Evolutionary conservation across 208 protist species (phyloP).

Genomic region (Herpetomonas samuelpessoai): DNA sequence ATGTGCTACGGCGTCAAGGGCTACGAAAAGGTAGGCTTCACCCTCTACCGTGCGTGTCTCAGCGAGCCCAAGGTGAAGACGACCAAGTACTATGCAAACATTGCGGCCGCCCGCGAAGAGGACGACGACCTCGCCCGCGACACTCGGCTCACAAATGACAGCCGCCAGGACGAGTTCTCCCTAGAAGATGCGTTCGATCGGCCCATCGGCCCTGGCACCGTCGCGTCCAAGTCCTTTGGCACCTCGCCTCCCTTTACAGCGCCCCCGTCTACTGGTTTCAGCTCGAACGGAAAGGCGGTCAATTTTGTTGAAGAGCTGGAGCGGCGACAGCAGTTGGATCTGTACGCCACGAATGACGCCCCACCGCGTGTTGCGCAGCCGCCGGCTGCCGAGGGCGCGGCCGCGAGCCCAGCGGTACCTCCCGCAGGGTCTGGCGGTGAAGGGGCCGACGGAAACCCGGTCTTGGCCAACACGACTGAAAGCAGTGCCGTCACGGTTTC

Average conservation of each 20-base stretch:
- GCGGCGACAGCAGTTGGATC: not conserved
- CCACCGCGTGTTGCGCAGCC: not conserved
- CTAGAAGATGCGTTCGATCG: conserved; percentile 13
- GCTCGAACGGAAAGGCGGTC: no score
- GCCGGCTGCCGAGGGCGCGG: no score
- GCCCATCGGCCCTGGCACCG: conserved; percentile 5
- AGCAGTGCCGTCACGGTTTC: not conserved
- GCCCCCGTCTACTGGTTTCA: no score
- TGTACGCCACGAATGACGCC: conserved; percentile 1
- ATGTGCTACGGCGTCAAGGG: conserved; percentile 48
- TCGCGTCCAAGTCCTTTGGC: no score
- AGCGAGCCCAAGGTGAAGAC: conserved; percentile 77
- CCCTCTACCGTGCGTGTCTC: conserved; percentile 82
- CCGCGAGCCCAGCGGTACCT: no score
- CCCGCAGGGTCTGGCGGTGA: no score
- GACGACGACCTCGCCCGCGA: no score
- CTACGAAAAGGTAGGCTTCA: conserved; percentile 63
- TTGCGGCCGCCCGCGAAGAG: conserved; percentile 1
- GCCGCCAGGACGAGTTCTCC: not conserved
- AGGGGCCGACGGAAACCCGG: no score
- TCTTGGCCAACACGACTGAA: no score
- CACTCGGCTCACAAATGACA: not conserved
- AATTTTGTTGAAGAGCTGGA: not conserved
- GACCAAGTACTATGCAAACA: conserved; percentile 52
- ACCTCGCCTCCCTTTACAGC: no score